phyloP scores from a whole-genome alignment of 441 rosid species.

The Theobroma grandiflorum region DNA sequence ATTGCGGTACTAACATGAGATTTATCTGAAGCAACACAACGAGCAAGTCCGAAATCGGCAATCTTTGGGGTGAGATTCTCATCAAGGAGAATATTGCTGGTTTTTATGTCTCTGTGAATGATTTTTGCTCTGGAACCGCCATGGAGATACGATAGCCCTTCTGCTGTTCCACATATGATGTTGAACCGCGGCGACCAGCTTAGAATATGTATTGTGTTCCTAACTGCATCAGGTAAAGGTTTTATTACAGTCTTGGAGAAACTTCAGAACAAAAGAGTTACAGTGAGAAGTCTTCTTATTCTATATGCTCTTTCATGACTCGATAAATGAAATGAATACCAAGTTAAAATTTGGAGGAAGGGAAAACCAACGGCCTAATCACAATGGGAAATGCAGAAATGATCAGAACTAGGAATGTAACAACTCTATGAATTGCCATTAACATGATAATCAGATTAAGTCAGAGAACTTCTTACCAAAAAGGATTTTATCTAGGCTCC shows the following conservation, averaged over 20 bases:
- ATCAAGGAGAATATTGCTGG: constrained; percentile 74
- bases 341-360: too few species aligned
- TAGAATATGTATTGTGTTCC: constrained; percentile 46
- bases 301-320: too few species aligned
- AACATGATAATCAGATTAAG: too few species aligned
- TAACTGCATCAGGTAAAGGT: constrained; percentile 44
- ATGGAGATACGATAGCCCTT: constrained; percentile 75
- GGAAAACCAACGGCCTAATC: neutral
- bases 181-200: constrained; percentile 65
- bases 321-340: neutral
- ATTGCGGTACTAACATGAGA: constrained; percentile 68
- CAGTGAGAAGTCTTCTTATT: too few species aligned
- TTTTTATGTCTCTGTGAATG: constrained; percentile 78
- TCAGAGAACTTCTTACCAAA: too few species aligned
- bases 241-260: neutral
- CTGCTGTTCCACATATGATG: constrained; percentile 68
- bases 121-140: constrained; percentile 62
- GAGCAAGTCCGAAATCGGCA: constrained; percentile 79
- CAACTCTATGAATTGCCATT: neutral
- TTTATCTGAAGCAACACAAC: constrained; percentile 51
- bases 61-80: constrained; percentile 66
- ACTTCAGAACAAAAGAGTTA: neutral
- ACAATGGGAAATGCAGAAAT: too few species aligned
- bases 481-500: constrained; percentile 72
- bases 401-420: neutral